Conservation (phyloP, 176 grass and related monocot genomes). For the Coix lacrymajobi region DNA sequence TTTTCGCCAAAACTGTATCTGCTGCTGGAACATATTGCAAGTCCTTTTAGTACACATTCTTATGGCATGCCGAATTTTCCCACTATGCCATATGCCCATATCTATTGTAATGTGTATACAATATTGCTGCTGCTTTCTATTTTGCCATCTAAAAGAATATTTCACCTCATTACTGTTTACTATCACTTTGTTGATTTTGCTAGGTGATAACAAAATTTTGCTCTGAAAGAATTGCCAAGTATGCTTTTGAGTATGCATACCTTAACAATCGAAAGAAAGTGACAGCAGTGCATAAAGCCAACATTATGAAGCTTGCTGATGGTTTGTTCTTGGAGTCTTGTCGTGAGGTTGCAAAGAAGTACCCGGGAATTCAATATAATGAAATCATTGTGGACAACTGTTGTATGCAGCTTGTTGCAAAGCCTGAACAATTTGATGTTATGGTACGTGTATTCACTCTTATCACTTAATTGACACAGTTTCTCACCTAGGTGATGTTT, state of each 20-base stretch:
- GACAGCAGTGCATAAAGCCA: slow-evolving; percentile 93
- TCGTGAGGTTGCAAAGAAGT: slow-evolving; percentile 89
- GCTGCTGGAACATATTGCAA: not conserved
- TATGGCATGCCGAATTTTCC: not conserved
- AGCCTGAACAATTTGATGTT: slow-evolving; percentile 98
- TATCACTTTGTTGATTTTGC: slow-evolving; percentile 28
- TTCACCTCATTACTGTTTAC: not conserved
- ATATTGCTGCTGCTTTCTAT: not conserved
- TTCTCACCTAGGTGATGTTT: slow-evolving; percentile 10
- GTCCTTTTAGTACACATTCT: not conserved
- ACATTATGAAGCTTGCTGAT: slow-evolving; percentile 99
- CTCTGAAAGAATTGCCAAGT: slow-evolving; percentile 97
- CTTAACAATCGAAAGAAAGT: slow-evolving; percentile 99
- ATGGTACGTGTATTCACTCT: slow-evolving; percentile 63
- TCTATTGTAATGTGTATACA: not conserved
- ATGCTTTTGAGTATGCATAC: slow-evolving; percentile 99
- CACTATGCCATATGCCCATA: not conserved
- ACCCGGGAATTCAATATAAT: slow-evolving; percentile 83
- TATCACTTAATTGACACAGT: not conserved
- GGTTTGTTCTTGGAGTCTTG: slow-evolving; percentile 97
- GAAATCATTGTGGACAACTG: slow-evolving; percentile 99
- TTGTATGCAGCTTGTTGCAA: slow-evolving; percentile 97
- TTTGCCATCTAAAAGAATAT: not conserved
- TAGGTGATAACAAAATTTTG: slow-evolving; percentile 99
- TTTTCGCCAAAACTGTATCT: not conserved